Evolutionary conservation across 2,329 filamentous ascomycete genomes (phyloP), one percentile per base, ranked within the genome.

Genomic region (Intubia oerlemansii): DNA sequence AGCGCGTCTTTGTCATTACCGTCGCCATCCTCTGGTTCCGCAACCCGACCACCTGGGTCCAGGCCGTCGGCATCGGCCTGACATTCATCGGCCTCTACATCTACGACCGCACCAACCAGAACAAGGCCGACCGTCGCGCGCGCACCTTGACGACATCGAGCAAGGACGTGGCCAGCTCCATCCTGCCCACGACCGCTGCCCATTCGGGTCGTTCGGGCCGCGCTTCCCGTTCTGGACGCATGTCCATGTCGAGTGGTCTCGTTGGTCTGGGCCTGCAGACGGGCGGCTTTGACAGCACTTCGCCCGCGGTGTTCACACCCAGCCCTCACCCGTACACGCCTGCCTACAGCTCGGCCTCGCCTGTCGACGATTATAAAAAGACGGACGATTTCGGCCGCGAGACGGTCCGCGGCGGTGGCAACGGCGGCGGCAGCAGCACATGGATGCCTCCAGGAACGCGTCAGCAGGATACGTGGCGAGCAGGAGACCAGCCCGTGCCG

Each of bases 11-110:
- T 44, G 85, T 98, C 43, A 92, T 98, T 41, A 67, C 88, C 34
- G 76, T 92, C 41, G 82, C 88, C 6, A 85, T 98, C 36, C 55
- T 95, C 39, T 98, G 88, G 88, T 98, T 95, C 52, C 76, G 81
- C 38, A 93, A 73, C 48, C 68, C 76, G 2, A 92, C 88, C 18
- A 93, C 80, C 5, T 62, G 59, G 11, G 50, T 90, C 11, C 88
- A 98, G 50, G 80, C 69, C 1, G 59, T 77, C 24, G 88, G 88
- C 11, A 93, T 98, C 42, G 65, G 54, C 4, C 65, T 98, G 25
- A 98, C 88, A 0, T 92, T 93, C 45, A 42, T 92, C 17, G 88
- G 88, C 0, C 61, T 98, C 10, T 98, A 95, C 47, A 64, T 98
- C 23, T 98, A 98, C 50, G 88, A 98, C 50, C 73, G 88, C 34